Evolutionary conservation across 805 yeast species (phyloP).

Genomic region (Kodamaea jinghongensis): DNA sequence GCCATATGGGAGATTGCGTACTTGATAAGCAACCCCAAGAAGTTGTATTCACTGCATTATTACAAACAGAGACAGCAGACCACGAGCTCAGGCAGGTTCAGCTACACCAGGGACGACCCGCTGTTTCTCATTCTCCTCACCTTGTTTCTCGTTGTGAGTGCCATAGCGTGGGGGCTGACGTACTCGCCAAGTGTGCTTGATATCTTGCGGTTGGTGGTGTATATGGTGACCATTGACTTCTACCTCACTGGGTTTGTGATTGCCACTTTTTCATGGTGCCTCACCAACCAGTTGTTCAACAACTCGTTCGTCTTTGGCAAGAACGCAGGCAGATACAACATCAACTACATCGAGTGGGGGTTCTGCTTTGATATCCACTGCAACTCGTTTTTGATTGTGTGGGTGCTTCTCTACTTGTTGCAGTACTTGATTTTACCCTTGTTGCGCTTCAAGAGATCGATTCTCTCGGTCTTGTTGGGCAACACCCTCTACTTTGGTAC

Average conservation of each 20-base stretch:
- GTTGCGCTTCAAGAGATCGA: slow-evolving; percentile 58
- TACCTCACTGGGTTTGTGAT: slow-evolving; percentile 64
- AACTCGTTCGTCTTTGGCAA: slow-evolving; percentile 22
- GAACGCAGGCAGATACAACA: slow-evolving; percentile 20
- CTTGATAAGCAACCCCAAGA: slow-evolving; percentile 69
- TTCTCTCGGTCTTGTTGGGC: slow-evolving; percentile 66
- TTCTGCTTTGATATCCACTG: slow-evolving; percentile 94
- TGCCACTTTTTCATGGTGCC: slow-evolving; percentile 70
- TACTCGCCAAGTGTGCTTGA: slow-evolving; percentile 64
- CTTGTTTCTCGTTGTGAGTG: slow-evolving; percentile 65
- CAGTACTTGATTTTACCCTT: slow-evolving; percentile 77
- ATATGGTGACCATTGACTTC: slow-evolving; percentile 86
- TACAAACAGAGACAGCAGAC: slow-evolving; percentile 68
- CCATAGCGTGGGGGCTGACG: slow-evolving; percentile 87
- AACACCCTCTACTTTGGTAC: slow-evolving; percentile 76
- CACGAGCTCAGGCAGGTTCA: slow-evolving; percentile 43
- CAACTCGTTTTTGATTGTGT: slow-evolving; percentile 78
- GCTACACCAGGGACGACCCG: slow-evolving; percentile 92
- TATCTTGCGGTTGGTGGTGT: slow-evolving; percentile 62
- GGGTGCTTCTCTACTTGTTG: slow-evolving; percentile 70
- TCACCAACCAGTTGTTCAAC: slow-evolving; percentile 64
- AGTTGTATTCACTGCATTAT: slow-evolving; percentile 77
- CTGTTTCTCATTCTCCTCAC: slow-evolving; percentile 74
- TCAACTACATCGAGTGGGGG: slow-evolving; percentile 75
- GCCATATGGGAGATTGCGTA: slow-evolving; percentile 89